phyloP scores from a whole-genome alignment of 495 filamentous ascomycete genomes.

The Rostrohypoxylon terebratum region DNA sequence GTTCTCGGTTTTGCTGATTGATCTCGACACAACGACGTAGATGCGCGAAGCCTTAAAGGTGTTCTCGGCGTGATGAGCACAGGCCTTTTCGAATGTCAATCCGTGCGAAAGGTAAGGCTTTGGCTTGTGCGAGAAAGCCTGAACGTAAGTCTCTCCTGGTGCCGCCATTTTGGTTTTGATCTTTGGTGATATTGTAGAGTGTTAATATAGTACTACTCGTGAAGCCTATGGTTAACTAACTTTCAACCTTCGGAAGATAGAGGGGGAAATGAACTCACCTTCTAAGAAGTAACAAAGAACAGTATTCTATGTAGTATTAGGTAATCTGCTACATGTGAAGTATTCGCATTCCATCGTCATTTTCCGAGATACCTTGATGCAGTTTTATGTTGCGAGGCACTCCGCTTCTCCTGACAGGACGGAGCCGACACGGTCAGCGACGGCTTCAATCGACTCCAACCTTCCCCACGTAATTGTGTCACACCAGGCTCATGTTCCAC shows the following conservation, averaged over 20 bases:
- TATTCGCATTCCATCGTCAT: neutral
- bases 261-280: neutral
- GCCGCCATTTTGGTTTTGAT: constrained; percentile 34
- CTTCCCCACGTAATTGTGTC: neutral
- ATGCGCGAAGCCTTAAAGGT: constrained; percentile 65
- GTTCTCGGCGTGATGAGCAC: constrained; percentile 60
- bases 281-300: neutral
- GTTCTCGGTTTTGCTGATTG: constrained; percentile 65
- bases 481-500: neutral
- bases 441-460: constrained; percentile 21
- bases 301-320: too few species aligned
- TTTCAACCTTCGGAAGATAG: neutral
- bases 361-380: neutral
- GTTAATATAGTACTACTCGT: neutral
- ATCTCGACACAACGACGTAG: constrained; percentile 71
- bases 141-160: constrained; percentile 33
- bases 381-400: neutral
- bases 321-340: neutral
- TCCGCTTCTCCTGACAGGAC: neutral
- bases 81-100: constrained; percentile 63
- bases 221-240: constrained; percentile 5
- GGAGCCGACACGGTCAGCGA: constrained; percentile 42
- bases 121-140: constrained; percentile 16
- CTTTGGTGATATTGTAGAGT: constrained; percentile 23
- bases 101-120: constrained; percentile 60